Conservation (phyloP, 2,329 filamentous ascomycete species). For the Grosmannia penicillata region DNA sequence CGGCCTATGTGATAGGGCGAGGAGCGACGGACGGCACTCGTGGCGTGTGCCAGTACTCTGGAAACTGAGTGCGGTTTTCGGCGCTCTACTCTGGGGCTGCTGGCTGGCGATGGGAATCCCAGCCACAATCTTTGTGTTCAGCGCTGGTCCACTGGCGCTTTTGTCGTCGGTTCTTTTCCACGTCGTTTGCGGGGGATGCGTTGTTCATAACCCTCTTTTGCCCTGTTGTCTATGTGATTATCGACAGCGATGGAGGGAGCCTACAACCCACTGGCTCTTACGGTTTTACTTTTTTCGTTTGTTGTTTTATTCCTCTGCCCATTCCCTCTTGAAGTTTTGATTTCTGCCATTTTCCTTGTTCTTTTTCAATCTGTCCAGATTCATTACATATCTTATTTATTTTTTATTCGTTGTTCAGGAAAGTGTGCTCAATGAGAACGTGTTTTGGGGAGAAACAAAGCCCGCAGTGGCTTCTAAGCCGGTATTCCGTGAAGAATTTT, state of each 20-base stretch:
- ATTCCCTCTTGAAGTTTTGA: too few species aligned
- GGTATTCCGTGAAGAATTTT: too few species aligned
- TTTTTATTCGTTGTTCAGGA: neutral
- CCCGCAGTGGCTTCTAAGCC: too few species aligned
- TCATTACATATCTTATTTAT: neutral
- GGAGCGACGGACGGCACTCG: neutral
- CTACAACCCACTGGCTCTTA: neutral
- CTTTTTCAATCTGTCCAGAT: neutral
- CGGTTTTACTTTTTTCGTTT: neutral
- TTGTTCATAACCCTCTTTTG: neutral
- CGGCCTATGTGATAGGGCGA: neutral
- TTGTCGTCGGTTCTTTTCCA: neutral
- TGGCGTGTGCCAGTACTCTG: neutral
- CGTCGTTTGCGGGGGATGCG: neutral
- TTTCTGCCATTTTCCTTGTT: neutral
- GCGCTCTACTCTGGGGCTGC: neutral
- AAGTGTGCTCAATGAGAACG: neutral
- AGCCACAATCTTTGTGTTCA: too few species aligned
- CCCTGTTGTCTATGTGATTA: neutral
- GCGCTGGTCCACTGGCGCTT: too few species aligned
- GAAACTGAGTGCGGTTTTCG: neutral
- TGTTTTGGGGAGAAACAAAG: neutral
- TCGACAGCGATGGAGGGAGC: neutral
- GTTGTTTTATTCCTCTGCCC: neutral
- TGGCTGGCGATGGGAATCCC: neutral